Percentiles rank a stretch among this genome's conserved stretches.
These are phyloP conservation scores for Heterobasidion irregulare DNA, from an alignment of 1,284 basidiomycete genomes.

Conservation along the genomic window DNA sequence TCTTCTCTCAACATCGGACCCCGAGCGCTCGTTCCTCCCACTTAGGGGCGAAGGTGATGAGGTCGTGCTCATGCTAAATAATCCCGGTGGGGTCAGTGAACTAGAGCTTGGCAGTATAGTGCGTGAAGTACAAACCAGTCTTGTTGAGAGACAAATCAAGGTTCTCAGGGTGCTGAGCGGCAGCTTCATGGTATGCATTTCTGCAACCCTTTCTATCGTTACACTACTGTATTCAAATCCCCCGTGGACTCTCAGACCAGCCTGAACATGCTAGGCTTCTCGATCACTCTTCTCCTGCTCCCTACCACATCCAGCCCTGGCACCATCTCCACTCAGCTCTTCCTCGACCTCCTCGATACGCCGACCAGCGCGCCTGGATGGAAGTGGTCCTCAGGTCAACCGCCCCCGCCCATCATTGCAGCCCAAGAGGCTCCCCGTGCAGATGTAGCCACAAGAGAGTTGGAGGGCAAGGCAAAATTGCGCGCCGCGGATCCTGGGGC, in stretches of 20 bases:
- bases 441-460: too few species aligned
- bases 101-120: constrained; percentile 76
- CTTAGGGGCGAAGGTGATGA: constrained; percentile 64
- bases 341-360: constrained; percentile 77
- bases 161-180: constrained; percentile 66
- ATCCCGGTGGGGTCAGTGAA: constrained; percentile 80
- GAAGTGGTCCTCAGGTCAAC: constrained; percentile 58
- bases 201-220: neutral
- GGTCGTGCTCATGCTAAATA: constrained; percentile 69
- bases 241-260: constrained; percentile 52
- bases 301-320: constrained; percentile 36
- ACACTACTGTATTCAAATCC: neutral
- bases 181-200: constrained; percentile 67
- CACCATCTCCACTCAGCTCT: constrained; percentile 30
- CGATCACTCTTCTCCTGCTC: constrained; percentile 79
- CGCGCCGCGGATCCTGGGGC: constrained; percentile 32
- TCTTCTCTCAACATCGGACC: constrained; percentile 68
- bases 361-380: constrained; percentile 74
- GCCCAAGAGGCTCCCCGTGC: constrained; percentile 10
- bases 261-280: constrained; percentile 93
- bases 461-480: constrained; percentile 18
- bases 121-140: constrained; percentile 46
- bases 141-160: constrained; percentile 48
- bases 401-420: constrained; percentile 21
- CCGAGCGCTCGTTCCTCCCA: constrained; percentile 79